These are phyloP conservation scores for Sclerotinia trifoliorum DNA, from an alignment of 2,329 filamentous ascomycete genomes.

Conservation along the genomic window DNA sequence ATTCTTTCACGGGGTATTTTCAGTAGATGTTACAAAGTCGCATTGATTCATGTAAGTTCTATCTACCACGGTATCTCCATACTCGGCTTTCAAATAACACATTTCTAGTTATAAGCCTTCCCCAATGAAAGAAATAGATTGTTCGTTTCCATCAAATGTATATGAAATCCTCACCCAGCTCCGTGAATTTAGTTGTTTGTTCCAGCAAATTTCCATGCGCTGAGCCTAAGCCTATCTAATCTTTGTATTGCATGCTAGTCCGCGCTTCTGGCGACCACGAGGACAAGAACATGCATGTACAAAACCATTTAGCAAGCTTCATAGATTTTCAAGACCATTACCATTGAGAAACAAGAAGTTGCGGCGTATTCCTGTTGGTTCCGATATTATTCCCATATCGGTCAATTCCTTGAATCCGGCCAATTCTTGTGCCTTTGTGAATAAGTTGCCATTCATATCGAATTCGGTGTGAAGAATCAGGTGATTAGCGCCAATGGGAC, in stretches of 20 bases:
- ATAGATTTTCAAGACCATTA: neutral
- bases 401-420: neutral
- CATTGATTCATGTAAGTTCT: neutral
- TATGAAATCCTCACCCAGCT: neutral
- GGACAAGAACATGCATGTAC: neutral
- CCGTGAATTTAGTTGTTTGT: neutral
- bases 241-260: too few relatives aligned
- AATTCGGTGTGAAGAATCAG: neutral
- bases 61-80: neutral
- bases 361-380: neutral
- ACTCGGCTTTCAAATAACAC: too few relatives aligned
- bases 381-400: neutral
- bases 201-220: neutral
- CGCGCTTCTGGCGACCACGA: too few relatives aligned
- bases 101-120: neutral
- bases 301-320: neutral
- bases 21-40: too few relatives aligned
- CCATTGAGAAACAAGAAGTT: neutral
- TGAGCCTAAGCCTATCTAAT: too few relatives aligned
- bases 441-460: neutral
- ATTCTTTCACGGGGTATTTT: too few relatives aligned
- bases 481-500: neutral
- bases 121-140: neutral
- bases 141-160: neutral
- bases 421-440: neutral